Base-by-base conservation (phyloP, 305 asterid species). In the Solanum chacoense region DNA sequence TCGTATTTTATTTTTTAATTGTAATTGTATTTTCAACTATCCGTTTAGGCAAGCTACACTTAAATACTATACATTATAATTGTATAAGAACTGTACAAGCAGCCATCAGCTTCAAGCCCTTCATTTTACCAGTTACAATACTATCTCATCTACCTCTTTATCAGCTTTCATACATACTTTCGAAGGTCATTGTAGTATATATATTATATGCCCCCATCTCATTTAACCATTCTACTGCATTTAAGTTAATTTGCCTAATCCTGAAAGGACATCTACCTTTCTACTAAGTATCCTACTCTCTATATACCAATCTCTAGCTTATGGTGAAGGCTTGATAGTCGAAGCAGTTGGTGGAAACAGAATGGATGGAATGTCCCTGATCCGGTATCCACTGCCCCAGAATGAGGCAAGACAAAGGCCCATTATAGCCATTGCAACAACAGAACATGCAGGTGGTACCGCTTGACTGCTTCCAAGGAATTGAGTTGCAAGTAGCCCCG, bases 371-470 rank as follows among this genome's bases (percentile, higher is more conserved):
- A 95, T 29, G 89, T 94, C 97, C 89, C 98, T 90, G 89, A 96
- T 92, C 78, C 96, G 92, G 85, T 26, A 92, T 24, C 98, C 98
- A 16, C 90, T 90, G 11, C 99, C 99, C 99, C 99, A 97, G 92
- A 95, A 97, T 3, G 99, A 96, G 87, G 99, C 99, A 8, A 97
- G 96, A 85, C 98, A 93, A 42, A 97, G 99, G 80, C 99, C 99
- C 99, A 95, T 94, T 89, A 96, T 96, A 26, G 99, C 99, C 99
- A 96, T 96, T 85, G 96, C 96, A 6, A 97, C 98, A 4, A 96
- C 98, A 0, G 99, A 97, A 92, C 99, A 96, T 88, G 99, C 99
- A 6, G 98, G 93, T 71, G 99, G 96, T 22, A 96, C 99, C 1
- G 98, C 96, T 92, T 96, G 98, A 38, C 97, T 94, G 92, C 93